These are phyloP conservation scores for Citrullus colocynthis DNA, from an alignment of 306 rosid genomes.

Conservation along the genomic window DNA sequence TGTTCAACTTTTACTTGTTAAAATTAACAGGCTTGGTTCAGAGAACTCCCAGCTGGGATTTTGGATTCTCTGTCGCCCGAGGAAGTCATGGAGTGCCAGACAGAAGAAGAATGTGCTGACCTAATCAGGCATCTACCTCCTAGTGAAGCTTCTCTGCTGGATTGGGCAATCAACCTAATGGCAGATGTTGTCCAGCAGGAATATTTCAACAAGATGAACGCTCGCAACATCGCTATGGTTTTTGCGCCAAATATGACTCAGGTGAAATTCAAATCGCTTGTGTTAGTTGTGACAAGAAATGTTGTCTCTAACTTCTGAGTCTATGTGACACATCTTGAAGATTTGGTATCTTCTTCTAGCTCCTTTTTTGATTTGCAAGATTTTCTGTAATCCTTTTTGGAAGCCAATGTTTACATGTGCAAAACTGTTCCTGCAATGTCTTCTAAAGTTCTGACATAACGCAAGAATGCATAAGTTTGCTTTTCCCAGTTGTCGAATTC, in stretches of 20 bases:
- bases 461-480: neutral
- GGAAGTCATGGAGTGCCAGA: constrained; percentile 65
- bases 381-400: neutral
- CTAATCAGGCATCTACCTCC: constrained; percentile 49
- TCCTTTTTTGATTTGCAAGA: neutral
- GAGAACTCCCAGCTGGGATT: constrained; percentile 73
- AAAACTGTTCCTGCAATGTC: neutral
- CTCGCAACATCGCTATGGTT: constrained; percentile 81
- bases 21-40: constrained; percentile 63
- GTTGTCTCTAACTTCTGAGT: neutral
- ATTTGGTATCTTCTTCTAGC: neutral
- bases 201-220: constrained; percentile 80
- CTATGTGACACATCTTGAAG: neutral
- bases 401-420: neutral
- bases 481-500: neutral
- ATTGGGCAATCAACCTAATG: constrained; percentile 92
- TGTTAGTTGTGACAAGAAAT: neutral
- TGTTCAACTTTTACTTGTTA: neutral
- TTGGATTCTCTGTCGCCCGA: constrained; percentile 64
- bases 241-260: constrained; percentile 98
- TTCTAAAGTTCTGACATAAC: neutral
- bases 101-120: constrained; percentile 59
- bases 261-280: constrained; percentile 18
- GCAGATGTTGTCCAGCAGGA: constrained; percentile 77
- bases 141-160: constrained; percentile 67